Conservation (phyloP, 2,329 filamentous ascomycete species). For the Alternaria conjuncta region DNA sequence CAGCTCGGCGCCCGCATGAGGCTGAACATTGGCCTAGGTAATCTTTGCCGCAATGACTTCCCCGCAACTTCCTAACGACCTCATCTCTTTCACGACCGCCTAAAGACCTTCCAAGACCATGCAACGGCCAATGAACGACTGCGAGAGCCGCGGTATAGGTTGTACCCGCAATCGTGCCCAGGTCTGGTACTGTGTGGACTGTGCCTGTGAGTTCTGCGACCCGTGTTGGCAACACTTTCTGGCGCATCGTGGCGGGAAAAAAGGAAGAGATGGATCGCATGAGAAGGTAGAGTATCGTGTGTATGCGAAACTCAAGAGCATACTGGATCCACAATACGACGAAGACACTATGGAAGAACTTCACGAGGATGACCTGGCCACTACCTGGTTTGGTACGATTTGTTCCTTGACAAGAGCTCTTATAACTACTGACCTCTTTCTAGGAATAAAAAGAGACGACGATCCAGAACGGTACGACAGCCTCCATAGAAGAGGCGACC, state of each 20-base stretch:
- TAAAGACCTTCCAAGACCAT: neutral
- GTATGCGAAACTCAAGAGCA: slow-evolving; percentile 8
- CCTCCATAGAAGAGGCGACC: neutral
- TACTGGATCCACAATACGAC: slow-evolving; percentile 13
- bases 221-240: neutral
- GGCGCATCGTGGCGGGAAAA: neutral
- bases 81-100: neutral
- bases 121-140: neutral
- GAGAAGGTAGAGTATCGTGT: slow-evolving; percentile 13
- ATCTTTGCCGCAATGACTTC: neutral
- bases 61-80: neutral
- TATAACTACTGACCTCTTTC: neutral
- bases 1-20: neutral
- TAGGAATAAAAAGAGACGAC: neutral
- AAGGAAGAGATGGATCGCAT: slow-evolving; percentile 14
- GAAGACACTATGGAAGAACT: neutral
- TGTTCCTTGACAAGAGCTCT: neutral
- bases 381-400: slow-evolving; percentile 29
- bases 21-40: neutral
- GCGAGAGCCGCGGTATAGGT: neutral
- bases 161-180: neutral
- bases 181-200: neutral
- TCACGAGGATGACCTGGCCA: slow-evolving; percentile 25
- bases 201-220: neutral
- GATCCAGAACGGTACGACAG: neutral